These are phyloP conservation scores for Metschnikowia peoriensis DNA, from an alignment of 805 yeast species.

Conservation along the genomic window DNA sequence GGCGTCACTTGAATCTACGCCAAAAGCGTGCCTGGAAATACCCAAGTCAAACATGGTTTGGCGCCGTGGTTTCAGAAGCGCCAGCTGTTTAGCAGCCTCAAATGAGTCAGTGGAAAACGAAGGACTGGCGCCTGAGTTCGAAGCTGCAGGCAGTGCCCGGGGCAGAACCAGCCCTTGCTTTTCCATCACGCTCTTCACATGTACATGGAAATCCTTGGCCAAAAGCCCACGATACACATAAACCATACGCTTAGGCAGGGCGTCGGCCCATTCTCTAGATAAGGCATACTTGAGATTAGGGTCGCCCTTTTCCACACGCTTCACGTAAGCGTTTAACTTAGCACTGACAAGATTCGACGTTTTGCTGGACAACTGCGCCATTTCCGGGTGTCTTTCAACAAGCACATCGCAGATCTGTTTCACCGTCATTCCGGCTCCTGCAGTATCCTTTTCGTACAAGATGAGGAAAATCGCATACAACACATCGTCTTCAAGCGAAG, in stretches of 20 bases:
- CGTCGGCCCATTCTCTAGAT: slow-evolving; percentile 88
- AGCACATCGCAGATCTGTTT: slow-evolving; percentile 80
- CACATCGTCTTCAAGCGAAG: slow-evolving; percentile 71
- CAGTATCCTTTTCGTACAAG: slow-evolving; percentile 64
- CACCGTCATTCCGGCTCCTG: slow-evolving; percentile 83
- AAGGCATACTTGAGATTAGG: slow-evolving; percentile 67
- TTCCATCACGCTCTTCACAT: slow-evolving; percentile 65
- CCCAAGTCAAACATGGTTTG: slow-evolving; percentile 56
- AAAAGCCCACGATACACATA: slow-evolving; percentile 79
- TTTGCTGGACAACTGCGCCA: slow-evolving; percentile 77
- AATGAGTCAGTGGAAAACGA: slow-evolving; percentile 24
- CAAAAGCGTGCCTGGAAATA: slow-evolving; percentile 40
- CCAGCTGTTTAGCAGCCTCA: slow-evolving; percentile 35
- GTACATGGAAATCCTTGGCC: slow-evolving; percentile 71
- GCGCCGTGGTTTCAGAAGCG: slow-evolving; percentile 43
- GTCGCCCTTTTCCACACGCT: slow-evolving; percentile 83
- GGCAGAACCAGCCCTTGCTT: slow-evolving; percentile 27
- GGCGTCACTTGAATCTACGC: slow-evolving; percentile 38
- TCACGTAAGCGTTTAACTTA: slow-evolving; percentile 79
- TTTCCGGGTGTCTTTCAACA: slow-evolving; percentile 74
- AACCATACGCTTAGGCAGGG: slow-evolving; percentile 86
- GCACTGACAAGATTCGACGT: slow-evolving; percentile 81
- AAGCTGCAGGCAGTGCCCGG: slow-evolving; percentile 3
- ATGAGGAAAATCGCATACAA: slow-evolving; percentile 72
- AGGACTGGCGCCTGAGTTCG: slow-evolving; percentile 3